Percentiles rank a stretch among this genome's conserved stretches.
Conservation (phyloP, 208 protist species). For the Chromosphaera perkinsii region DNA sequence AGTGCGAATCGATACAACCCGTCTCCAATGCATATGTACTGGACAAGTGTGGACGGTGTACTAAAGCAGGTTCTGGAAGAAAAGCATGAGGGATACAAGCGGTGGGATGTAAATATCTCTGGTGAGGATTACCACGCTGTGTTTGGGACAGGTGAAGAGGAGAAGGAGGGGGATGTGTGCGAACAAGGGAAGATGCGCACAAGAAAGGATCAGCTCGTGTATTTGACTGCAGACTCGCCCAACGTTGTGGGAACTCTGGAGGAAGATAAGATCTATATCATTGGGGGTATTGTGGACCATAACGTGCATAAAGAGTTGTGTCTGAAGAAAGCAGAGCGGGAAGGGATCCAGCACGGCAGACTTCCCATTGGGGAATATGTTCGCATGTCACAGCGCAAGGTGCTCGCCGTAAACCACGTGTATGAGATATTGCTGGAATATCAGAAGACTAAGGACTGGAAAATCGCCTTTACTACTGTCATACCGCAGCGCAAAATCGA, state of each 20-base stretch:
- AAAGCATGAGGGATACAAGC: no score
- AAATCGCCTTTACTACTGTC: constrained; percentile 42
- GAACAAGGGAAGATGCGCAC: no score
- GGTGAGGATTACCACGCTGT: no score
- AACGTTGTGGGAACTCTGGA: constrained; percentile 54
- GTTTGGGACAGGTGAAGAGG: no score
- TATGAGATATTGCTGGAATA: constrained; percentile 57
- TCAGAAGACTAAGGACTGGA: constrained; percentile 42
- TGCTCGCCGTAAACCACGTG: constrained; percentile 70
- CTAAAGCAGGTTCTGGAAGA: no score
- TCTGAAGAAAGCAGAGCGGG: constrained; percentile 37
- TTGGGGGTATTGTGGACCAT: constrained; percentile 71
- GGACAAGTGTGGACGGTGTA: no score
- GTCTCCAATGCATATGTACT: no score
- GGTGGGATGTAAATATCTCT: no score
- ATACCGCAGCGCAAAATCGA: constrained; percentile 48
- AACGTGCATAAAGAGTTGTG: constrained; percentile 60
- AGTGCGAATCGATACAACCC: no score
- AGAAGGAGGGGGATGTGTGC: no score
- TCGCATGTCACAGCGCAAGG: constrained; percentile 50
- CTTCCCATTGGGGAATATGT: constrained; percentile 65
- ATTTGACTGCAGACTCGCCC: constrained; percentile 48
- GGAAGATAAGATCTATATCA: constrained; percentile 60
- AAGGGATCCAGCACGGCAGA: constrained; percentile 47
- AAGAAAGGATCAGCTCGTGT: no score